Conservation (phyloP, 2,329 filamentous ascomycete species). For the Endocalyx cinctus region DNA sequence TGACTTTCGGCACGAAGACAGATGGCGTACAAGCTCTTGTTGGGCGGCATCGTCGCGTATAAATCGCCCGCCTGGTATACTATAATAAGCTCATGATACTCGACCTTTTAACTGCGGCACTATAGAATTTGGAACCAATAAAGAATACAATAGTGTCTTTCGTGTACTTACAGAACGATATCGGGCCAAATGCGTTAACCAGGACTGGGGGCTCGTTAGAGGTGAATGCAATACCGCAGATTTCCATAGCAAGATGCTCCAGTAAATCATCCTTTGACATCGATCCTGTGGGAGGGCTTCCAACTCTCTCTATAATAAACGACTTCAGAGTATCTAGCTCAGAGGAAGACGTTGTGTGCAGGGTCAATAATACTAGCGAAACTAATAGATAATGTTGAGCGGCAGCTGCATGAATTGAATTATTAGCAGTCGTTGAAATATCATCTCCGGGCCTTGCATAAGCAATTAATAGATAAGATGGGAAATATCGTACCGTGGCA, state of each 20-base stretch:
- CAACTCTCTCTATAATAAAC: constrained; percentile 2
- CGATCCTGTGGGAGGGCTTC: background rate
- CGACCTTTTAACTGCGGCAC: too few relatives aligned
- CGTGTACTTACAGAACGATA: constrained; percentile 37
- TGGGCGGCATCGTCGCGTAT: too few relatives aligned
- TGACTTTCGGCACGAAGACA: too few relatives aligned
- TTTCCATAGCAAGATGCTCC: constrained; percentile 29
- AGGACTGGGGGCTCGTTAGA: constrained; percentile 36
- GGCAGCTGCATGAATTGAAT: too few relatives aligned
- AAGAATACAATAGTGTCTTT: too few relatives aligned
- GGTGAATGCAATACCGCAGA: constrained; percentile 42
- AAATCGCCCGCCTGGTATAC: too few relatives aligned
- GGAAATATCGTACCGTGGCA: constrained; percentile 34
- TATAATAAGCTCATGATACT: too few relatives aligned
- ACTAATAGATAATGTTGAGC: constrained; percentile 39
- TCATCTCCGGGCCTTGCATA: background rate
- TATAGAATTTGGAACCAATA: too few relatives aligned
- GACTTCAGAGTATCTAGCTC: constrained; percentile 8
- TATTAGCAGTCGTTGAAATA: too few relatives aligned
- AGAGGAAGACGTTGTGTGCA: constrained; percentile 6
- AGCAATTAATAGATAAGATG: background rate
- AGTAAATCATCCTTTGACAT: constrained; percentile 21
- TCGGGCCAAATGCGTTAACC: constrained; percentile 45
- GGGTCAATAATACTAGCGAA: constrained; percentile 26
- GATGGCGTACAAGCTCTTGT: too few relatives aligned